Evolutionary conservation across 2,329 filamentous ascomycete species (phyloP), one percentile per base, ranked within the genome.

Genomic region (Periconia macrospinosa): DNA sequence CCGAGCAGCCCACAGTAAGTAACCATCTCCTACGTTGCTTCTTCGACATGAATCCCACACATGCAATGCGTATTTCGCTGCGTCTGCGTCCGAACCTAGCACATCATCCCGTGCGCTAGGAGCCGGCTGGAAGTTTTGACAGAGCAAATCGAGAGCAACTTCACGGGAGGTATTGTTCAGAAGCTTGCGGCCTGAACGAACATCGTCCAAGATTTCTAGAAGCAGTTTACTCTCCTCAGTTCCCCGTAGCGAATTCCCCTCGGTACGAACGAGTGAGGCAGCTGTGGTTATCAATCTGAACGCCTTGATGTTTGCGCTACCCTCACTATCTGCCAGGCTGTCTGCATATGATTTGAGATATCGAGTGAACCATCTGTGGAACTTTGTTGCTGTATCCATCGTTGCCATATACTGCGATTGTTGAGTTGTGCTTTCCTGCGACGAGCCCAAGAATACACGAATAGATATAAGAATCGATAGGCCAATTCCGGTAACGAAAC

Each of bases 1-100:
- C 57, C 88, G 84, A 2, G 90, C 92, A 43, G 90, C 89, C 95
- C 95, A 99, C 1, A 90, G 78, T 1, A 91, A 77, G 69, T 94
- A 97, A 15, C 85, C 82, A 23, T 83, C 77, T 52, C 86, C 89
- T 15, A 88, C 78, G 1, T 82, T 76, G 37, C 82, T 78, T n/a
- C 83, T 80, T 53, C 83, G 81, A 61, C 91, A 89, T 41, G 89
- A 92, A 67, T 87, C 86, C 87, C 89, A 94, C 0, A 97, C 81
- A 17, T 86, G 83, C 13, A 86, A 78, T 2, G 86, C 84, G 66
- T 87, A 85, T 1, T 76, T 71, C 13, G 84, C 71, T 11, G 91
- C 87, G 42, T 85, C 80, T 15, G 80, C 68, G 67, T 96, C 91
- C 1, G 80, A 80, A 27, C 84, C 84, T 23, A 95, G 79, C 30